phyloP scores from a whole-genome alignment of 176 grass and related monocot species.

The Musa acuminata region DNA sequence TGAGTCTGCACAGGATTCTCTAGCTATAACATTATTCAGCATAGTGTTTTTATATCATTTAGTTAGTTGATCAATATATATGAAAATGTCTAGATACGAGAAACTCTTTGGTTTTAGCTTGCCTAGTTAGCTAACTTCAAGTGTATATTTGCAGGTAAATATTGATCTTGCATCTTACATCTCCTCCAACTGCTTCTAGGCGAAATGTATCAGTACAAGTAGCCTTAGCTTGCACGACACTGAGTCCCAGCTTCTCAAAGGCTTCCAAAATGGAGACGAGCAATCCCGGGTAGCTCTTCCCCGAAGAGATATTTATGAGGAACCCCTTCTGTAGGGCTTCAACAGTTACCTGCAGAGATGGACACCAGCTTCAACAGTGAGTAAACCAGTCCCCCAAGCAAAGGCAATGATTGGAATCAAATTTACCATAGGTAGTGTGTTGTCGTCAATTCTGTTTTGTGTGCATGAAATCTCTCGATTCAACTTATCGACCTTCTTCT shows the following conservation, averaged over 20 bases:
- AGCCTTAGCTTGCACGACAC: neutral
- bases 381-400: no score
- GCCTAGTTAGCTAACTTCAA: neutral
- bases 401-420: neutral
- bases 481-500: constrained; percentile 43
- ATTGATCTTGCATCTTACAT: neutral
- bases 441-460: constrained; percentile 12
- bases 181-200: constrained; percentile 7
- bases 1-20: no score
- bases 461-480: constrained; percentile 10
- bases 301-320: constrained; percentile 1
- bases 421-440: constrained; percentile 18
- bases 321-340: constrained; percentile 6
- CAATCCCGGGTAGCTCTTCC: constrained; percentile 3
- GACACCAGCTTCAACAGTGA: neutral
- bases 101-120: neutral
- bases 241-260: constrained; percentile 9
- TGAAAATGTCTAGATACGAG: neutral
- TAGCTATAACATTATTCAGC: no score
- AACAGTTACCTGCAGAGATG: constrained; percentile 1
- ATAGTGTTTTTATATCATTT: no score
- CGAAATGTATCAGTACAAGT: neutral
- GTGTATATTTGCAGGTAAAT: neutral
- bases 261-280: constrained; percentile 13
- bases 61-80: no score